Percentiles rank a stretch among this genome's conserved stretches.
These are phyloP conservation scores for Coemansia sp. DNA, from an alignment of 371 early-diverging fungal species.

Conservation along the genomic window DNA sequence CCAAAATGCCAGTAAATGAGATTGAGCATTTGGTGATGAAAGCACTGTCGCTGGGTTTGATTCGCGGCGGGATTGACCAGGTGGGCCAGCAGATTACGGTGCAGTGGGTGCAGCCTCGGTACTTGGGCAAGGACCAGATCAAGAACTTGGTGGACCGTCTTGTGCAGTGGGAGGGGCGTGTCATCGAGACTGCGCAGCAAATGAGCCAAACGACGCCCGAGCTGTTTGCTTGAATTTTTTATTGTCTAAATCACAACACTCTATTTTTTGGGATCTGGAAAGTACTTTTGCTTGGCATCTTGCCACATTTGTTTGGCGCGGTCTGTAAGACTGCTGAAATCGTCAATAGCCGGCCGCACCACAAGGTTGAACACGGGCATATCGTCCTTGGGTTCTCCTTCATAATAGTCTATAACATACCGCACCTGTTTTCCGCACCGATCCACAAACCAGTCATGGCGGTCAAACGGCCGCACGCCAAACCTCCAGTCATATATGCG, in stretches of 20 bases:
- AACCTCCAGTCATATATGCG: slow-evolving; percentile 35
- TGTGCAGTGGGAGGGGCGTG: slow-evolving; percentile 58
- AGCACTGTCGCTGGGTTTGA: slow-evolving; percentile 86
- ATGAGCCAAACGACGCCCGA: slow-evolving; percentile 42
- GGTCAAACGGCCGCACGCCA: slow-evolving; percentile 87
- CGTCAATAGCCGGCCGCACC: slow-evolving; percentile 79
- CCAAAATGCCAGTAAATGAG: slow-evolving; percentile 70
- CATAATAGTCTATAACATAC: slow-evolving; percentile 96
- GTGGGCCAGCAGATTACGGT: slow-evolving; percentile 82
- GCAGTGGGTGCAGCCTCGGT: slow-evolving; percentile 97
- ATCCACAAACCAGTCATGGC: slow-evolving; percentile 97
- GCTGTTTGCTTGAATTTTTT: slow-evolving; percentile 29
- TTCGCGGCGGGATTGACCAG: slow-evolving; percentile 94
- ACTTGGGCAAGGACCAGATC: slow-evolving; percentile 87
- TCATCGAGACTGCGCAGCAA: slow-evolving; percentile 51
- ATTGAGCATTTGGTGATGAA: slow-evolving; percentile 98
- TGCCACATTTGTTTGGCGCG: slow-evolving; percentile 57
- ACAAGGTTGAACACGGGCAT: slow-evolving; percentile 78
- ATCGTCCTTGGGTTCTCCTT: slow-evolving; percentile 61
- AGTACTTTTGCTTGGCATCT: slow-evolving; percentile 40
- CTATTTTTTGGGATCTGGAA: not conserved
- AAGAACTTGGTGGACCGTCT: slow-evolving; percentile 54
- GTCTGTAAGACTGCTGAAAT: slow-evolving; percentile 60
- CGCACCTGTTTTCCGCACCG: slow-evolving; percentile 90
- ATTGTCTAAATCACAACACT: not conserved